Evolutionary conservation across 1,139 yeast genomes (phyloP).

Genomic region (Suhomyces wounanorum): DNA sequence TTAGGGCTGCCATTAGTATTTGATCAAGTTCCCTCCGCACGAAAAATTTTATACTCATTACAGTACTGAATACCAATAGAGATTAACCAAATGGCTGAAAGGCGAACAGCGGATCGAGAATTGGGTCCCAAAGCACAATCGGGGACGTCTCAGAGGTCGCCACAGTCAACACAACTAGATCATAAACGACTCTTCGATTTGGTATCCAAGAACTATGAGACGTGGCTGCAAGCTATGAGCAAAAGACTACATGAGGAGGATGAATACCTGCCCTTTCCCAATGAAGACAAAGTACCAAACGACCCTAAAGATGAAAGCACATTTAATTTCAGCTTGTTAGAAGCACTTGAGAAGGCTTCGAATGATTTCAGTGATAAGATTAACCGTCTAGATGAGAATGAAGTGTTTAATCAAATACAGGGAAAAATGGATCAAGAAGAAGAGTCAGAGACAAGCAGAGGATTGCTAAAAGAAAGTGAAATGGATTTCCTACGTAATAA

Average conservation of each 20-base stretch:
- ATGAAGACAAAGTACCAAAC: conserved; percentile 22
- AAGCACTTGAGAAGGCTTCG: conserved; percentile 35
- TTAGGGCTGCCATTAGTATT: not conserved
- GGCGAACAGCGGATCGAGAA: conserved; percentile 5
- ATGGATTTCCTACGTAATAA: conserved; percentile 35
- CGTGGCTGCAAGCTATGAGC: conserved; percentile 41
- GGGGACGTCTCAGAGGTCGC: not conserved
- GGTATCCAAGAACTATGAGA: conserved; percentile 41
- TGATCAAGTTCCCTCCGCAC: conserved; percentile 1
- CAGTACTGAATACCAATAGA: not conserved
- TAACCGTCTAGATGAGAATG: conserved; percentile 15
- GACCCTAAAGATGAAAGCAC: conserved; percentile 24
- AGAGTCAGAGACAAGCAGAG: conserved; percentile 11
- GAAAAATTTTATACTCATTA: conserved; percentile 7
- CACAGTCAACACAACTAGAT: conserved; percentile 15
- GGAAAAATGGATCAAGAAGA: conserved; percentile 8
- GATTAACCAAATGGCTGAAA: not conserved
- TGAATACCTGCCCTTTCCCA: conserved; percentile 36
- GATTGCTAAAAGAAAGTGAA: conserved; percentile 32
- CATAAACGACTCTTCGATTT: conserved; percentile 36
- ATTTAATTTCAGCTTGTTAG: conserved; percentile 34
- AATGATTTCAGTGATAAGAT: conserved; percentile 20
- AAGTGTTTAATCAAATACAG: conserved; percentile 9
- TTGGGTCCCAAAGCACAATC: conserved; percentile 1
- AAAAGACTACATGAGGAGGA: conserved; percentile 29